These are phyloP conservation scores for Aspergillus texensis DNA, from an alignment of 2,329 filamentous ascomycete genomes.

Conservation along the genomic window DNA sequence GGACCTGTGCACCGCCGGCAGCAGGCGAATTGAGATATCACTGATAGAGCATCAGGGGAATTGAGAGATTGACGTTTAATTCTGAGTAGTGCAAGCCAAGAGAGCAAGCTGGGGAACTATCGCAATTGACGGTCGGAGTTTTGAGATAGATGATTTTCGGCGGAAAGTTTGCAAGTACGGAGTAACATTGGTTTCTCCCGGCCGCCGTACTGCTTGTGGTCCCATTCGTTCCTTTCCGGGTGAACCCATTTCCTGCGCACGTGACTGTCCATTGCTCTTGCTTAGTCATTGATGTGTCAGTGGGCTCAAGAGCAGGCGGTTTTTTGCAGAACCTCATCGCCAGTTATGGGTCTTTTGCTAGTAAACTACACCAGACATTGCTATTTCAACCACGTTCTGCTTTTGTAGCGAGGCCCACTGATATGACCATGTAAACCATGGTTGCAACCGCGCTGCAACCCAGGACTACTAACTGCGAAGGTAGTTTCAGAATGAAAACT, in stretches of 20 bases:
- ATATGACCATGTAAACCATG: too few relatives aligned
- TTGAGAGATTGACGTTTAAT: background rate
- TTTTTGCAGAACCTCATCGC: too few relatives aligned
- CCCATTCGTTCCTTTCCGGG: slow-evolving; percentile 11
- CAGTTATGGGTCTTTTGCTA: background rate
- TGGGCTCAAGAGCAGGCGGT: too few relatives aligned
- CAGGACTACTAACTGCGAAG: background rate
- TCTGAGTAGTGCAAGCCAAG: background rate
- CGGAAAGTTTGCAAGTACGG: slow-evolving; percentile 22
- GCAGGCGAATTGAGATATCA: slow-evolving; percentile 22
- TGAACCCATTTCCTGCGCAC: slow-evolving; percentile 11
- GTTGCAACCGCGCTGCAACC: too few relatives aligned
- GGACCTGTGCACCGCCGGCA: slow-evolving; percentile 28
- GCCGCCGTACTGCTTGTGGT: slow-evolving; percentile 13
- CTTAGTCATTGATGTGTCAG: background rate
- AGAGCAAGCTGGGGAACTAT: background rate
- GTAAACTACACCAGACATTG: background rate
- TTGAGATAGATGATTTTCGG: slow-evolving; percentile 7
- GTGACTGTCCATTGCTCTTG: background rate
- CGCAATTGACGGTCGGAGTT: slow-evolving; percentile 8
- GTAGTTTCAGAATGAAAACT: background rate
- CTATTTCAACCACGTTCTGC: background rate
- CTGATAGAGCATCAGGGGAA: slow-evolving; percentile 18
- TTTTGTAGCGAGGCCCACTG: too few relatives aligned
- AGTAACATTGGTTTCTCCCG: slow-evolving; percentile 14